Base-by-base conservation (phyloP, 2,329 filamentous ascomycete genomes). In the Botrytis hyacinthi region DNA sequence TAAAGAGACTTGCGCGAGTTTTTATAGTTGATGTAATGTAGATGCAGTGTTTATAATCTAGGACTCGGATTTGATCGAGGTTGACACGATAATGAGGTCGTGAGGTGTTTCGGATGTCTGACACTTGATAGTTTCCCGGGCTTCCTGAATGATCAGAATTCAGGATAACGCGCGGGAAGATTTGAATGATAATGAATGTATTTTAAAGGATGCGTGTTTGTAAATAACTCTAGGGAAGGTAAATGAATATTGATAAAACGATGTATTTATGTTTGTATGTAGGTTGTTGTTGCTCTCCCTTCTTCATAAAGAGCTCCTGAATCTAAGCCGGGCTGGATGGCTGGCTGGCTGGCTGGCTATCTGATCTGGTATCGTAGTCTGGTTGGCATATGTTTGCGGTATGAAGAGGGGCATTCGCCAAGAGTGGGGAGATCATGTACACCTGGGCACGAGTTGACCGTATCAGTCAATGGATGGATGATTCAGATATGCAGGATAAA, bases 121-220 rank as follows among this genome's bases (percentile, higher is more conserved):
- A 69, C 48, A 60, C 16, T 72, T 62, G 60, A 73, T 61, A 71
- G 46, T 59, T 63, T 76, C 74, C 75, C 76, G 62, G 76, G 75
- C 76, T 76, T 78, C 77, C 77, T 76, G 75, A 76, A 76, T 73
- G 67, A 61, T 70, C 70, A 76, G 74, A 75, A 75, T 77, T 75
- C 76, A 78, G 76, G 76, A 78, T 69, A 78, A 73, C 66, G 72
- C 74, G 73, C 74, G 74, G 75, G 73, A 78, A 66, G 62, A 73
- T 54, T 32, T 72, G 51, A 18, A 62, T 57, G 18, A 29, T 29
- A 48, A 73, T 20, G 66, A 69, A 48, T 44, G 66, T 51, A 29
- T n/a, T 32, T 46, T 46, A 44, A 37, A 59, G 37, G 44, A 46
- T 46, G 16, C 20, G 48, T 57, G 48, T 16, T n/a, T 42, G 66